phyloP scores from a whole-genome alignment of 1,139 yeast species.

The Geotrichum reessii region DNA sequence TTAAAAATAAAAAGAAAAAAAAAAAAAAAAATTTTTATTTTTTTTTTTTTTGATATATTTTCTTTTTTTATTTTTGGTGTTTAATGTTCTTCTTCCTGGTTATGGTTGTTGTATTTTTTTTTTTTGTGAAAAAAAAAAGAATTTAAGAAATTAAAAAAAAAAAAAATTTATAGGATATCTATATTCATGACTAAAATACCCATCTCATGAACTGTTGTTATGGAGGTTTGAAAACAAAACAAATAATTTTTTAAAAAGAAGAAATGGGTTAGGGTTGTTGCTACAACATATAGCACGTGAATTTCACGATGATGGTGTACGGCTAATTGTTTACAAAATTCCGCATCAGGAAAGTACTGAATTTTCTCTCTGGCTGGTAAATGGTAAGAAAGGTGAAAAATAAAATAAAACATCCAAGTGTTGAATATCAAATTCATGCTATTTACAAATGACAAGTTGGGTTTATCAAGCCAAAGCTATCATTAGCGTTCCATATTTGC shows the following conservation, averaged over 20 bases:
- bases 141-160: background rate
- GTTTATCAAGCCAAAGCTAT: background rate
- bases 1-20: background rate
- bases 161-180: background rate
- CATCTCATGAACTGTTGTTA: background rate
- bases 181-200: background rate
- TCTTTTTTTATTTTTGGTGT: background rate
- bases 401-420: background rate
- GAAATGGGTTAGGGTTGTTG: conserved; percentile 10
- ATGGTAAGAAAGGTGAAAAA: background rate
- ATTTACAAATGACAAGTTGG: background rate
- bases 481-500: conserved; percentile 29
- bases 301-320: background rate
- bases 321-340: background rate
- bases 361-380: background rate
- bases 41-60: background rate
- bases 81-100: conserved; percentile 2
- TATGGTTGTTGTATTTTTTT: conserved; percentile 1
- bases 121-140: conserved; percentile 2
- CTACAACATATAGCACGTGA: background rate
- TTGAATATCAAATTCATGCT: background rate
- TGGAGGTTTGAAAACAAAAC: conserved; percentile 1
- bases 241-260: conserved; percentile 2
- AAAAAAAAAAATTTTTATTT: background rate
- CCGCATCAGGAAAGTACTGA: background rate